Conservation (phyloP, 202 grass and related monocot genomes). For the Elaeis oleifera region DNA sequence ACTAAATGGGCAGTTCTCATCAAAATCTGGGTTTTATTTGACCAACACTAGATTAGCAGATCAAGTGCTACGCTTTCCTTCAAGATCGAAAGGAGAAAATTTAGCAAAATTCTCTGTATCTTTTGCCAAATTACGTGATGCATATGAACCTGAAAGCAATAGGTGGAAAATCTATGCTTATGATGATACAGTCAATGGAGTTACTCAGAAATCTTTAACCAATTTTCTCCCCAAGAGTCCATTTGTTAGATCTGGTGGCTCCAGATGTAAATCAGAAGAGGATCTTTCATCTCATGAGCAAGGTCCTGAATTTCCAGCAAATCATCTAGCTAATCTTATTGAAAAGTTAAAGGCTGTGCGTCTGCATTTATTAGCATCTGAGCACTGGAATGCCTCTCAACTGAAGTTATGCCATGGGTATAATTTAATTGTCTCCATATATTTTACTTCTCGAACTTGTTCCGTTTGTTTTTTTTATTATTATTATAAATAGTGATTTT, state of each 20-base stretch:
- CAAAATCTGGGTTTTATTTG: too few species aligned
- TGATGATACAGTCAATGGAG: not conserved
- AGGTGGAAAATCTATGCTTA: not conserved
- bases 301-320: not conserved
- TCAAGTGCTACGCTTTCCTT: too few species aligned
- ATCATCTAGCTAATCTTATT: not conserved
- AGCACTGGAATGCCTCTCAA: conserved; percentile 9
- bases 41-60: too few species aligned
- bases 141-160: too few species aligned
- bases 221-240: not conserved
- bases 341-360: conserved; percentile 2
- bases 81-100: too few species aligned
- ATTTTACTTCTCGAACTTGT: too few species aligned
- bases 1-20: too few species aligned
- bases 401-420: conserved; percentile 6
- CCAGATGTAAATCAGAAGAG: not conserved
- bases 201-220: not conserved
- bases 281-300: conserved; percentile 1
- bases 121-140: too few species aligned
- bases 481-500: not conserved
- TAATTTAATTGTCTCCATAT: not conserved
- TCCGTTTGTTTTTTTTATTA: not conserved
- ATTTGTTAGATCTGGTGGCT: not conserved
- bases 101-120: too few species aligned
- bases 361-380: conserved; percentile 3